These are phyloP conservation scores for Halocafeteria seosinensis DNA, from an alignment of 108 stramenopile genomes.

Conservation along the genomic window DNA sequence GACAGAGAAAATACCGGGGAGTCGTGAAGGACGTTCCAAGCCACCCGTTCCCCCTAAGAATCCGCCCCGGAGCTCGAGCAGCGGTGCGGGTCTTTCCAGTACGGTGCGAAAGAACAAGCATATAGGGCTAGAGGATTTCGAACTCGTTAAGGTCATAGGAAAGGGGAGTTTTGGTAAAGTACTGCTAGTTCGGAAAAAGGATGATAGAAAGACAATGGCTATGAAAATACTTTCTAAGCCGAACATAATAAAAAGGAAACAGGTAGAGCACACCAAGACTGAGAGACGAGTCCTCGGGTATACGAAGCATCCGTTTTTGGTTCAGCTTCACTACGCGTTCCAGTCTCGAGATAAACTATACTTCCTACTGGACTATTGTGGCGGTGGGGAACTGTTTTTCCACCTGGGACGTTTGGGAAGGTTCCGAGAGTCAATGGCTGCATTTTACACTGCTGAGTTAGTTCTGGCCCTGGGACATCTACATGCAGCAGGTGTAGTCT, in stretches of 20 bases:
- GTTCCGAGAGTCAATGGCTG: slow-evolving; percentile 63
- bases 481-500: slow-evolving; percentile 29
- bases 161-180: slow-evolving; percentile 78
- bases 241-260: slow-evolving; percentile 65
- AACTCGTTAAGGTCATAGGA: slow-evolving; percentile 55
- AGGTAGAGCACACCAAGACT: slow-evolving; percentile 87
- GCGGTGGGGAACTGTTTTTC: slow-evolving; percentile 37
- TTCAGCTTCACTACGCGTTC: slow-evolving; percentile 41
- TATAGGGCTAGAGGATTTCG: slow-evolving; percentile 21
- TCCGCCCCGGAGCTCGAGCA: not conserved
- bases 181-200: slow-evolving; percentile 60
- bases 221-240: slow-evolving; percentile 93
- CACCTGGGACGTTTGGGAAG: slow-evolving; percentile 81
- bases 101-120: not conserved
- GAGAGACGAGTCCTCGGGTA: slow-evolving; percentile 73
- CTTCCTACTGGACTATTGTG: slow-evolving; percentile 35
- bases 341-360: slow-evolving; percentile 25
- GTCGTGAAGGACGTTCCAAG: not conserved
- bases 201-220: slow-evolving; percentile 63
- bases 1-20: not conserved
- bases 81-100: not conserved
- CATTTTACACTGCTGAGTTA: slow-evolving; percentile 45
- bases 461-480: slow-evolving; percentile 36
- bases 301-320: slow-evolving; percentile 46
- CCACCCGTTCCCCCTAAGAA: not conserved